Percentiles rank a stretch among this genome's conserved stretches.
Evolutionary conservation across 345 rosid species (phyloP).

Genomic region (Hypericum androsaemum): DNA sequence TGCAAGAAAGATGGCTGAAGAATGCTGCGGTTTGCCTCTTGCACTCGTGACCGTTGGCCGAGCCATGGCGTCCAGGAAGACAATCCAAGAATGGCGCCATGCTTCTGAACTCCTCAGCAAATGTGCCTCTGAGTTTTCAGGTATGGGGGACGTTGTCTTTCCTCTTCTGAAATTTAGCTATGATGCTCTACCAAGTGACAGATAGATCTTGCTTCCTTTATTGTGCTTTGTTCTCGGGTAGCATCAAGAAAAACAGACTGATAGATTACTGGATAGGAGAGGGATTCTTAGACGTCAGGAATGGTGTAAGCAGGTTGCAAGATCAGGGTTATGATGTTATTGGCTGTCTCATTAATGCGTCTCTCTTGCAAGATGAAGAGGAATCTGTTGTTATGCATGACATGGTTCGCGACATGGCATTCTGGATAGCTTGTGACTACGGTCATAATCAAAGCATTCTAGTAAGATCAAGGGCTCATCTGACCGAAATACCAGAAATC

Average conservation of each 20-base stretch:
- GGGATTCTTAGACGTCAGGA: constrained; percentile 17
- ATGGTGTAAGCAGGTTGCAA: background rate
- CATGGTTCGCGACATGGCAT: constrained; percentile 30
- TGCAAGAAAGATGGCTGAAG: too few relatives aligned
- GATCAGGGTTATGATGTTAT: constrained; percentile 21
- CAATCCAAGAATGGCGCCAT: too few relatives aligned
- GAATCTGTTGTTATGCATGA: constrained; percentile 32
- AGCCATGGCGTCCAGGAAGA: too few relatives aligned
- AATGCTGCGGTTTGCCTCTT: too few relatives aligned
- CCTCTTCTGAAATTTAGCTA: too few relatives aligned
- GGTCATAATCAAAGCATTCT: constrained; percentile 9
- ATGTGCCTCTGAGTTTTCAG: too few relatives aligned
- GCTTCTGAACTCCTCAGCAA: too few relatives aligned
- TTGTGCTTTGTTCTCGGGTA: too few relatives aligned
- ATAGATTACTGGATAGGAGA: constrained; percentile 20
- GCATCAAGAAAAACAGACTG: background rate
- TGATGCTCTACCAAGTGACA: too few relatives aligned
- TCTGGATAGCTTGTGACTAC: constrained; percentile 22
- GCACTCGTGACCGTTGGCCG: too few relatives aligned
- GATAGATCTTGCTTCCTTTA: too few relatives aligned
- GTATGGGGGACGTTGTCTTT: too few relatives aligned
- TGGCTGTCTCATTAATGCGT: constrained; percentile 13
- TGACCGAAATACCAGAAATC: constrained; percentile 10
- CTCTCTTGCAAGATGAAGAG: constrained; percentile 16
- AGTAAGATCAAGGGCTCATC: constrained; percentile 9